Evolutionary conservation across 495 filamentous ascomycete genomes (phyloP), one percentile per base, ranked within the genome.

Genomic region (Lasiosphaeria hispida): DNA sequence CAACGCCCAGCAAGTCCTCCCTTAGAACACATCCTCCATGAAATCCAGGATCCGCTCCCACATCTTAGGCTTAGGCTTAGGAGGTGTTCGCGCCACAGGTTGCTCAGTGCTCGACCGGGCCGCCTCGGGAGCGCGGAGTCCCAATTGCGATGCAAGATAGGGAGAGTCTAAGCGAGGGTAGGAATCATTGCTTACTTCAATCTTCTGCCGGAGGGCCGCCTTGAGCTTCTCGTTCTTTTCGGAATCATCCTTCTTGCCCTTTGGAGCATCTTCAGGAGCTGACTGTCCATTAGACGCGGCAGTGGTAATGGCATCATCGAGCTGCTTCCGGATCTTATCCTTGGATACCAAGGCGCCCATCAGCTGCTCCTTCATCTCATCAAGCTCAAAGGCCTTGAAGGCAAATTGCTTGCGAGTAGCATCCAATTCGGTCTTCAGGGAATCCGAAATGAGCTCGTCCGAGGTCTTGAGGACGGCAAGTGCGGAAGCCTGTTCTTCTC

Each of bases 161-260:
- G 59, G 55, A 23, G 56, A 62, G 39, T 54, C 50, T 33, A 43
- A n/a, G 37, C 55, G 41, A n/a, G 52, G 30, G 15, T 6, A 7
- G 48, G 53, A 48, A 57, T 56, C 51, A 48, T 5, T 19, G 71
- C 74, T 72, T 63, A 78, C 77, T 72, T 79, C 72, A 33, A 77
- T 70, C 67, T 76, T 72, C 59, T 77, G 71, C 64, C 72, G 75
- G 55, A 78, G 69, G 34, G 75, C 74, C 11, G 70, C 59, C 52
- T 73, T 72, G 33, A 79, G 72, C 65, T 79, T 80, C 59, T 80
- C 77, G 47, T 75, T 75, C 66, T 78, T 78, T 47, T 80, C 78
- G 47, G 75, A 70, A 53, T 77, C 75, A 58, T 78, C 76, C 58
- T 79, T 78, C 59, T 55, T 74, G 44, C 69, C 64, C 57, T 76